phyloP scores from a whole-genome alignment of 495 filamentous ascomycete species.

The Tuber calosporum region DNA sequence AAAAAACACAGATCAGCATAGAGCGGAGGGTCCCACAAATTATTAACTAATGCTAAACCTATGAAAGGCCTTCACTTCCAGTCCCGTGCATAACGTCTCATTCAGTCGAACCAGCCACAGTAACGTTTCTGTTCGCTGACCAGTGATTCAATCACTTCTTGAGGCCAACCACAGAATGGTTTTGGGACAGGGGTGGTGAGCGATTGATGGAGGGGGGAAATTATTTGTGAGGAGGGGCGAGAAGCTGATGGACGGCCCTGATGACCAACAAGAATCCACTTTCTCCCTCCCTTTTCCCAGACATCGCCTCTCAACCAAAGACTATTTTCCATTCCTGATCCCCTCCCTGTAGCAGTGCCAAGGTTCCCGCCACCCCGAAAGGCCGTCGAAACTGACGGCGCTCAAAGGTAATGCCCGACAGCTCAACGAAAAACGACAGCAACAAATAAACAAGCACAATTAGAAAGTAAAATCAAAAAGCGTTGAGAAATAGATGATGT shows the following conservation, averaged over 20 bases:
- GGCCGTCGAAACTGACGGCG: too few relatives aligned
- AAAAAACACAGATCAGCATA: not conserved
- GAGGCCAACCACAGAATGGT: not conserved
- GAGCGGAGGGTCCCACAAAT: not conserved
- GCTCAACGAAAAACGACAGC: too few relatives aligned
- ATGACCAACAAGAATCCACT: slow-evolving; percentile 5
- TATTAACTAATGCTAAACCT: slow-evolving; percentile 5
- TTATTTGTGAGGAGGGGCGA: slow-evolving; percentile 9
- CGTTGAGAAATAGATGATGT: too few relatives aligned
- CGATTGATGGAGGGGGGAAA: slow-evolving; percentile 18
- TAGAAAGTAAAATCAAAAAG: too few relatives aligned
- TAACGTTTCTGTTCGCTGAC: not conserved
- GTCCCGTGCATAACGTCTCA: not conserved
- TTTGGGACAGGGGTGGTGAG: slow-evolving; percentile 15
- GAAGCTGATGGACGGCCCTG: slow-evolving; percentile 14
- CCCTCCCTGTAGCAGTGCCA: not conserved
- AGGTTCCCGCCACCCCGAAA: too few relatives aligned
- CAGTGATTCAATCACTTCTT: not conserved
- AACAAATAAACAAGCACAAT: too few relatives aligned
- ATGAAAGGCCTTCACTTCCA: not conserved
- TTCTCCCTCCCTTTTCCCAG: not conserved
- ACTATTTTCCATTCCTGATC: not conserved
- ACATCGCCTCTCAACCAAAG: not conserved
- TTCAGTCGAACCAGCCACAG: slow-evolving; percentile 2
- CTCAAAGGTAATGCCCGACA: too few relatives aligned